Conservation (phyloP, 1,139 yeast species). For the Suzukiozyma palmioleophila region DNA sequence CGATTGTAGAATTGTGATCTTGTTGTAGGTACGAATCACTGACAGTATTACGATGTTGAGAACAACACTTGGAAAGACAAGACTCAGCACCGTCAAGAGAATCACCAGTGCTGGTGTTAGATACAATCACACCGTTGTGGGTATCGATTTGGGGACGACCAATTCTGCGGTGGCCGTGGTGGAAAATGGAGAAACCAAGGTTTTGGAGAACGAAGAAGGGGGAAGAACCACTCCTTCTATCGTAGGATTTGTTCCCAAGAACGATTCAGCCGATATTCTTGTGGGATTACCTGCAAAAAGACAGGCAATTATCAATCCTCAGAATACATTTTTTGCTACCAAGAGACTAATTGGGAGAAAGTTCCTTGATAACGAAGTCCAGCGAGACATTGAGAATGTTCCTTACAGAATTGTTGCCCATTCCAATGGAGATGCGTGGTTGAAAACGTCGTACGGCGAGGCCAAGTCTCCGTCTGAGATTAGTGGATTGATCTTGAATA, state of each 20-base stretch:
- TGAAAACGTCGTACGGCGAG: constrained; percentile 35
- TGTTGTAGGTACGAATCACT: not conserved
- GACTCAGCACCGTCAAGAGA: not conserved
- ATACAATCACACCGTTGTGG: constrained; percentile 45
- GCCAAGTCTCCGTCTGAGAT: constrained; percentile 53
- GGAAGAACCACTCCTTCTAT: constrained; percentile 70
- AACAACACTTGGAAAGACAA: not conserved
- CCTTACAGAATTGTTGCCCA: constrained; percentile 54
- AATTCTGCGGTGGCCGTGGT: constrained; percentile 77
- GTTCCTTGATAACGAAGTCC: constrained; percentile 60
- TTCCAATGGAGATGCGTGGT: constrained; percentile 61
- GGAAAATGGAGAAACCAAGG: constrained; percentile 45
- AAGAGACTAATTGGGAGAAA: constrained; percentile 70
- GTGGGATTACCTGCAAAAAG: constrained; percentile 67
- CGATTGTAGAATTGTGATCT: no score
- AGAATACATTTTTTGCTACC: constrained; percentile 70
- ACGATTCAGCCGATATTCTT: constrained; percentile 26
- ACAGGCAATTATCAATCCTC: constrained; percentile 62
- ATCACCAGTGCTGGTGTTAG: constrained; percentile 3
- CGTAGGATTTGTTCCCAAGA: constrained; percentile 50
- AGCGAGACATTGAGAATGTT: constrained; percentile 49
- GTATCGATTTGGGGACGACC: constrained; percentile 78
- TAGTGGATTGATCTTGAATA: constrained; percentile 46
- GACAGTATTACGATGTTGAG: constrained; percentile 4
- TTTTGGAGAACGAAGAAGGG: constrained; percentile 67